A percentile compares a stretch with the other conserved stretches of the same genome.
These are phyloP conservation scores for Kodamaea sp. DNA, from an alignment of 1,139 yeast species.

Conservation along the genomic window DNA sequence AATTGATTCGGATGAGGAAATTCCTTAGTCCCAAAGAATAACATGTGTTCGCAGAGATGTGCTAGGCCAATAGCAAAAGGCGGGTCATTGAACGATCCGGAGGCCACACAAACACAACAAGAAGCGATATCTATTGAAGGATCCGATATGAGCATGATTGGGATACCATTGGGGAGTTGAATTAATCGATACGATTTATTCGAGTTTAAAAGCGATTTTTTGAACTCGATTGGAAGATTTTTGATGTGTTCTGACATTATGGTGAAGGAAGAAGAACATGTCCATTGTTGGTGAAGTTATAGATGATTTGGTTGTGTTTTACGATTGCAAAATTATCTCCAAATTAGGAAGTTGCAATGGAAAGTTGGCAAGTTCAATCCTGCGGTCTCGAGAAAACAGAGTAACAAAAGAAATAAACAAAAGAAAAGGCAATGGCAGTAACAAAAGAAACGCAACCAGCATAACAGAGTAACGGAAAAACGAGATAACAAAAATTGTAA, in stretches of 20 bases:
- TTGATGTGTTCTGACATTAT: conserved; percentile 6
- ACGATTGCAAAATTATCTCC: conserved; percentile 7
- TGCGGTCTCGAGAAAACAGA: conserved; percentile 5
- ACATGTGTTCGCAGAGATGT: conserved; percentile 70
- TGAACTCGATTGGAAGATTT: conserved; percentile 20
- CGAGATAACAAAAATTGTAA: neutral
- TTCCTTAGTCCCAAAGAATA: conserved; percentile 55
- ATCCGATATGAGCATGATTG: conserved; percentile 53
- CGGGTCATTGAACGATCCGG: conserved; percentile 67
- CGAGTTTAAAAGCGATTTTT: conserved; percentile 29
- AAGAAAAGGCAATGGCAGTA: too few relatives aligned
- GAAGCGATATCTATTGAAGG: conserved; percentile 47
- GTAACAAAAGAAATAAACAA: conserved; percentile 10
- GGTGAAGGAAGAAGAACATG: conserved; percentile 1
- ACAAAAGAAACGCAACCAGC: conserved; percentile 3
- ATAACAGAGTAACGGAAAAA: neutral
- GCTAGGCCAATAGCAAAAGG: conserved; percentile 56
- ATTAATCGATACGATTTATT: conserved; percentile 40
- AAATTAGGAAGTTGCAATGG: conserved; percentile 3
- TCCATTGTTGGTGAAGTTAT: conserved; percentile 2
- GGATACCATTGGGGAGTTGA: conserved; percentile 52
- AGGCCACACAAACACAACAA: conserved; percentile 47
- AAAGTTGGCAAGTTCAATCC: conserved; percentile 4
- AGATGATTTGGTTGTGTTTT: neutral
- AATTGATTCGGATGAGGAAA: conserved; percentile 48